Base-by-base conservation (phyloP, 2,329 filamentous ascomycete genomes). In the Microcera coccophila region DNA sequence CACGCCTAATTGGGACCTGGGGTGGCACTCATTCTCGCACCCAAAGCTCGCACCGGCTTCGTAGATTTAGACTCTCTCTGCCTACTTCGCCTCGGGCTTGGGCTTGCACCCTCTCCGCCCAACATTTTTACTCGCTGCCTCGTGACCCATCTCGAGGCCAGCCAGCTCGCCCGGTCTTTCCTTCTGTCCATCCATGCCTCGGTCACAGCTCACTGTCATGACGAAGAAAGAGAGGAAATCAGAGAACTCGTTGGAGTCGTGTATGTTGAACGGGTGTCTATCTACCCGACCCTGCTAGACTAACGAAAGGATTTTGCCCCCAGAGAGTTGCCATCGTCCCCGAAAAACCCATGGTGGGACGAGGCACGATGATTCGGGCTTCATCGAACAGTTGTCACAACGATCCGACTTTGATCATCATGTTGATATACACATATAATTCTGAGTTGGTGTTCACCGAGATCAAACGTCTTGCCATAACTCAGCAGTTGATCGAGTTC, bases 201-300 rank as follows among this genome's bases (percentile, higher is more conserved):
- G n/a, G n/a, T 38, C 22, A 29, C 36, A 38, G 17, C n/a, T 19
- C 36, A 20, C 26, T 19, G 28, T 18, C 37, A 17, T 20, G 10
- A 12, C 8, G 21, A 5, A 46, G 31, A 39, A 37, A 45, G 44
- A 35, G 24, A 39, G 22, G 12, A 26, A 26, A 12, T 26, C 12
- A 26, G 22, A 26, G 22, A 26, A 12, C 45, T 58, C 43, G 52
- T 56, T 51, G 56, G 49, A 53, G 38, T 49, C 47, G 41, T 45
- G 47, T 43, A 44, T 48, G 47, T 50, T 57, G 12, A 26, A 12
- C 22, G 33, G 39, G 45, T 42, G 48, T 53, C 46, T 58, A 56
- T 56, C 51, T 50, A 53, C 45, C 50, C 48, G 45, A 40, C 39
- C 47, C 47, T 29, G 46, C 48, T 48, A 47, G 37, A 41, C 55